Conservation (phyloP, 257 asterid species). For the Fraxinus pennsylvanica region DNA sequence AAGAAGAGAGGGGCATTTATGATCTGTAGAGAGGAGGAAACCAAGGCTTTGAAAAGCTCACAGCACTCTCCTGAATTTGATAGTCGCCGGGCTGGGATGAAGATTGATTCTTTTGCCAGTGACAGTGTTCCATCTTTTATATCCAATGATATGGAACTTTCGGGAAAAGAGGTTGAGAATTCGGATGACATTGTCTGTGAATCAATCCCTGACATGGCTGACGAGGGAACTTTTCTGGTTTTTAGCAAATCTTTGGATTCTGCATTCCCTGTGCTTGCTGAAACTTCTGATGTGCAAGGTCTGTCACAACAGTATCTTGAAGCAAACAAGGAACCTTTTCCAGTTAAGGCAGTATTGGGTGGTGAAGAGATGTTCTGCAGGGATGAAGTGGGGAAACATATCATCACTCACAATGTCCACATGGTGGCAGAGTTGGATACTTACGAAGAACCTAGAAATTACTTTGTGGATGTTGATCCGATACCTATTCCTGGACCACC, state of each 20-base stretch:
- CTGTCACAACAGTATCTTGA: conserved; percentile 36
- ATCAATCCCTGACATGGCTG: conserved; percentile 37
- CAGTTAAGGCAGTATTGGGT: conserved; percentile 46
- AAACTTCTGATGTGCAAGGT: conserved; percentile 35
- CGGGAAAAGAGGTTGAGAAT: conserved; percentile 33
- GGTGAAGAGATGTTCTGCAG: conserved; percentile 38
- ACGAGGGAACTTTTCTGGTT: conserved; percentile 38
- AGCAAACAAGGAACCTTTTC: conserved; percentile 34
- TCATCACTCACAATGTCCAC: conserved; percentile 28
- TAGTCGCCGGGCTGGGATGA: conserved; percentile 34
- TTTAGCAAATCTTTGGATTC: conserved; percentile 48
- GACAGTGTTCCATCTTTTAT: conserved; percentile 27
- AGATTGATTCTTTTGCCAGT: conserved; percentile 28
- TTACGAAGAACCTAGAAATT: conserved; percentile 52
- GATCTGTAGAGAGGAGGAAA: conserved; percentile 36
- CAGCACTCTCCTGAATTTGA: conserved; percentile 36
- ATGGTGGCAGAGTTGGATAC: conserved; percentile 41
- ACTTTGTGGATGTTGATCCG: conserved; percentile 71
- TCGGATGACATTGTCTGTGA: conserved; percentile 33
- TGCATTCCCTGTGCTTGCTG: conserved; percentile 36
- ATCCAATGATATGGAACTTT: conserved; percentile 31
- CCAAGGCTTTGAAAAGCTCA: conserved; percentile 28
- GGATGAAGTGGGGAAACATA: conserved; percentile 26
- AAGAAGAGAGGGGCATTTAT: conserved; percentile 35
- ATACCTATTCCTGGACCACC: conserved; percentile 96